Conservation (phyloP, 306 rosid genomes). For the Vigna radiata region DNA sequence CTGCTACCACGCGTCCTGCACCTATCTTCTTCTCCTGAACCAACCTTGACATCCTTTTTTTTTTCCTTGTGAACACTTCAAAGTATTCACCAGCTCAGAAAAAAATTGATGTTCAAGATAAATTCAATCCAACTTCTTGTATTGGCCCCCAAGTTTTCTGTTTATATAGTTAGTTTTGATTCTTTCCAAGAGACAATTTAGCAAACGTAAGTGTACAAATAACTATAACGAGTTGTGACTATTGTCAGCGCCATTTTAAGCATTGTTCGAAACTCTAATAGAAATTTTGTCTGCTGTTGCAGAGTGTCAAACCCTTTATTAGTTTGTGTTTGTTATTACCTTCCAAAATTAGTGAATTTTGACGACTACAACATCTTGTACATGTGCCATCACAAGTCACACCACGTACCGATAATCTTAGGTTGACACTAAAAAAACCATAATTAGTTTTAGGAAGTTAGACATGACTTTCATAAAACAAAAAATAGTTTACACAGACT, state of each 20-base stretch:
- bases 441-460: conserved; percentile 5
- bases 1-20: conserved; percentile 69
- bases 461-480: neutral
- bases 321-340: conserved; percentile 23
- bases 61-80: neutral
- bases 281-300: neutral
- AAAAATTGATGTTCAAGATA: neutral
- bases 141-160: neutral
- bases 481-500: neutral
- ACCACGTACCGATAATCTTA: neutral
- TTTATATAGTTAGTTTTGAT: neutral
- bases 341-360: conserved; percentile 34
- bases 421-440: neutral
- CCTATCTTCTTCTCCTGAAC: conserved; percentile 54
- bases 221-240: neutral
- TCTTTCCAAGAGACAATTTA: neutral
- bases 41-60: conserved; percentile 52
- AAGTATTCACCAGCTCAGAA: neutral
- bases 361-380: conserved; percentile 5
- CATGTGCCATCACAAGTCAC: neutral
- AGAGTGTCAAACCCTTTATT: conserved; percentile 20
- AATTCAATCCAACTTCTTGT: neutral
- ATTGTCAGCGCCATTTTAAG: conserved; percentile 43
- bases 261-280: neutral
- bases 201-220: neutral